phyloP scores from a whole-genome alignment of 805 yeast species.

The Candida fluviatilis region DNA sequence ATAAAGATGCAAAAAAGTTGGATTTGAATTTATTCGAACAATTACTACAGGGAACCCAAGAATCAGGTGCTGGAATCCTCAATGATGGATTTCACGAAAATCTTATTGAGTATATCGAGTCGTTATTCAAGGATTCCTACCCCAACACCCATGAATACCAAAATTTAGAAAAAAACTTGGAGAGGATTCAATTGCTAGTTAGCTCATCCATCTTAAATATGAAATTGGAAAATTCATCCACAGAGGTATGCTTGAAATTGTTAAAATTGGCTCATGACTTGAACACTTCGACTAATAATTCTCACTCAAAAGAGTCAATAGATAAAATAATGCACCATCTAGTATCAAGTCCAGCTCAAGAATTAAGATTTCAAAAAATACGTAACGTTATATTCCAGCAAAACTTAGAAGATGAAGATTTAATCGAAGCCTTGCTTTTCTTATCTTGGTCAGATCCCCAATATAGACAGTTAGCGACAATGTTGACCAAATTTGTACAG shows the following conservation, averaged over 20 bases:
- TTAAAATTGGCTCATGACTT: constrained; percentile 23
- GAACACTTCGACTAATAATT: constrained; percentile 10
- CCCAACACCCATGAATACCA: constrained; percentile 36
- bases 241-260: constrained; percentile 12
- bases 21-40: constrained; percentile 13
- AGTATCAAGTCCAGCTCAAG: constrained; percentile 4
- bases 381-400: constrained; percentile 14
- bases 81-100: constrained; percentile 17
- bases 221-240: constrained; percentile 2
- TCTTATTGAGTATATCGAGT: constrained; percentile 24
- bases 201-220: constrained; percentile 3
- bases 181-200: constrained; percentile 16
- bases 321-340: constrained; percentile 9
- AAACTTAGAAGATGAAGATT: constrained; percentile 20
- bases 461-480: constrained; percentile 6
- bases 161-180: constrained; percentile 24
- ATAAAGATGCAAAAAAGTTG: constrained; percentile 7
- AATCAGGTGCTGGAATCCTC: constrained; percentile 8
- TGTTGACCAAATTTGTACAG: constrained; percentile 13
- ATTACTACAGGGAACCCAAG: constrained; percentile 5
- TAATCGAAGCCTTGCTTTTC: constrained; percentile 16
- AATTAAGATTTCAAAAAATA: constrained; percentile 8
- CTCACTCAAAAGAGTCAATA: constrained; percentile 8
- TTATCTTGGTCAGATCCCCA: constrained; percentile 8
- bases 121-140: constrained; percentile 19